These are phyloP conservation scores for Dactylellina drechsleri DNA, from an alignment of 2,329 filamentous ascomycete genomes.

Conservation along the genomic window DNA sequence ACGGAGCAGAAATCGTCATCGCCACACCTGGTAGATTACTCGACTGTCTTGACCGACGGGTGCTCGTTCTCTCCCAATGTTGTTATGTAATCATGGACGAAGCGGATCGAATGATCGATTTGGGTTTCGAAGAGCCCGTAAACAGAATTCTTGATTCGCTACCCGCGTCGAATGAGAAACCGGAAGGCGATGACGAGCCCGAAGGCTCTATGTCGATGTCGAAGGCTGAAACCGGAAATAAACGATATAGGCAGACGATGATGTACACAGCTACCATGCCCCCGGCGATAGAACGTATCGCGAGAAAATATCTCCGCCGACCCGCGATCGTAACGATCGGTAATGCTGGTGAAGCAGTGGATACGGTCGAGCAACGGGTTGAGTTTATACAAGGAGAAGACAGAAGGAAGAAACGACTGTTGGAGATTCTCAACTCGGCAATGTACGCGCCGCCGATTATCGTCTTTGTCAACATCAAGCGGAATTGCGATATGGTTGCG, in stretches of 20 bases:
- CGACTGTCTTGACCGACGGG: constrained; percentile 92
- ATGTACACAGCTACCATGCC: constrained; percentile 99
- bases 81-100: constrained; percentile 89
- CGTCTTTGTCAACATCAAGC: constrained; percentile 99
- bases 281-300: constrained; percentile 87
- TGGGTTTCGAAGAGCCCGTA: constrained; percentile 96
- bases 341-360: constrained; percentile 92
- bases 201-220: constrained; percentile 85
- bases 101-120: constrained; percentile 98
- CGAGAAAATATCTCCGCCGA: constrained; percentile 92
- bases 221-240: constrained; percentile 76
- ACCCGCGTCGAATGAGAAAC: constrained; percentile 92
- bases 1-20: constrained; percentile 96
- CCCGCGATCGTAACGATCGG: constrained; percentile 95
- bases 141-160: constrained; percentile 97
- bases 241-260: constrained; percentile 96
- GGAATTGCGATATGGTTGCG: constrained; percentile 95
- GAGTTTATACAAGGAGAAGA: constrained; percentile 92
- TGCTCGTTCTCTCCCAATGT: constrained; percentile 66
- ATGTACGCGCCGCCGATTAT: constrained; percentile 92
- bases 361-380: constrained; percentile 96
- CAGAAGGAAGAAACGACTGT: constrained; percentile 94
- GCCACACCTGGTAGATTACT: constrained; percentile 97
- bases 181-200: constrained; percentile 83
- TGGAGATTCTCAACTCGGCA: constrained; percentile 82